Evolutionary conservation across 768 basidiomycete genomes (phyloP), one percentile per base, ranked within the genome.

Genomic region (Cubamyces sp.): DNA sequence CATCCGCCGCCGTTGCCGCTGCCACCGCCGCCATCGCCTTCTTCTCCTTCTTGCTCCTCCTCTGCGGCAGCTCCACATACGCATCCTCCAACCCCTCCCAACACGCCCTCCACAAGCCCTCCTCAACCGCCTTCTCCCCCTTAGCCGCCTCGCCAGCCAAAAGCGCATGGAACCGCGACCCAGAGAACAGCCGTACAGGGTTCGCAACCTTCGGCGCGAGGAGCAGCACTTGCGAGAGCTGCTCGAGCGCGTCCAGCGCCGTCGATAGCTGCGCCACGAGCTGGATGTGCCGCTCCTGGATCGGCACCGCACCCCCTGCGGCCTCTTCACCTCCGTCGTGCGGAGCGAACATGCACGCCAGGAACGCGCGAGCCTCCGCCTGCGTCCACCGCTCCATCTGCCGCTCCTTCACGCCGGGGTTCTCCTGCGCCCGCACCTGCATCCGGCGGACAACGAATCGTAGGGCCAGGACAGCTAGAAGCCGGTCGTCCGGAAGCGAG

Each of bases 341-440:
- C 14, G 60, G n/a, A 12, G 30, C 16, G 62, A 49, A 57, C 71
- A 86, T 85, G 34, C 84, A 77, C 0, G 82, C 76, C 45, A 92
- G 78, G 68, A 91, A 79, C 28, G 82, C 84, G 3, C 69, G 76
- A 3, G 83, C 87, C 70, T 94, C 91, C 5, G 73, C 75, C 62
- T 73, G 78, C 0, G 86, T 87, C 91, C 91, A 94, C 25, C 82
- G 78, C 69, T 90, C 90, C 64, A 79, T 80, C 61, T 87, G 82
- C 42, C 84, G 81, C n/a, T 84, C 87, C 67, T 80, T 84, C 62
- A 76, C 84, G 18, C 73, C 70, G 0, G 75, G 74, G 42, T 65
- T 78, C 66, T 84, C 87, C 52, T 77, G 64, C 25, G 84, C 82
- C 18, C 88, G 82, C 8, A 64, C 62, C 57, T 85, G 78, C 46